Conservation (phyloP, 345 rosid species). For the Crucihimalaya himalaica region DNA sequence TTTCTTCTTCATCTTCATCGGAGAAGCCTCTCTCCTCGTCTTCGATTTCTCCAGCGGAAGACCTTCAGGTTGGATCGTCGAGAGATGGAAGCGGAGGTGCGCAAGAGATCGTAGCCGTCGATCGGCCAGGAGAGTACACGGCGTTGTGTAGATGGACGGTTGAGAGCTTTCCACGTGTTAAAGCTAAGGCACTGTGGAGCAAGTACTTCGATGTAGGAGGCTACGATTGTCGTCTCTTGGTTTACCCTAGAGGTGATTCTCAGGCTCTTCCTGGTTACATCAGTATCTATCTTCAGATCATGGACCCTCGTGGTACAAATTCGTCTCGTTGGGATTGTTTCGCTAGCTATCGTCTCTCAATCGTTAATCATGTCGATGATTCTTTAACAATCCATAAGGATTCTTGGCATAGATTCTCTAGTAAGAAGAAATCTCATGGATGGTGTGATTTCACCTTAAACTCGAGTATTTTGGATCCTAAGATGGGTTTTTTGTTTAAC, state of each 20-base stretch:
- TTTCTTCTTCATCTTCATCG: slow-evolving; percentile 43
- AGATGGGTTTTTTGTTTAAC: slow-evolving; percentile 70
- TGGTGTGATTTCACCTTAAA: slow-evolving; percentile 98
- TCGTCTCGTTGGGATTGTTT: slow-evolving; percentile 97
- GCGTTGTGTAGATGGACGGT: slow-evolving; percentile 97
- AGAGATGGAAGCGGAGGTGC: slow-evolving; percentile 84
- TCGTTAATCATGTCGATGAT: slow-evolving; percentile 74
- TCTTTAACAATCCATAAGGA: slow-evolving; percentile 90
- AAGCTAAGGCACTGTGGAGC: slow-evolving; percentile 93
- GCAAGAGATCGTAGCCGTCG: slow-evolving; percentile 72
- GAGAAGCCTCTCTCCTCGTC: slow-evolving; percentile 48
- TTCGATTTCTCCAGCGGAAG: slow-evolving; percentile 59
- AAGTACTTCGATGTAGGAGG: slow-evolving; percentile 99
- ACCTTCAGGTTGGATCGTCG: slow-evolving; percentile 53
- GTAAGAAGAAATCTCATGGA: slow-evolving; percentile 97
- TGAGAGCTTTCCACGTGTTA: slow-evolving; percentile 70
- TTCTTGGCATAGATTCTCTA: slow-evolving; percentile 98
- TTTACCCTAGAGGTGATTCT: slow-evolving; percentile 96
- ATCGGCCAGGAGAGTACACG: slow-evolving; percentile 78
- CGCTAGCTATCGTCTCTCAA: slow-evolving; percentile 90
- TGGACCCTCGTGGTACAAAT: slow-evolving; percentile 88
- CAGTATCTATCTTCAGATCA: slow-evolving; percentile 89
- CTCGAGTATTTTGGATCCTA: slow-evolving; percentile 78
- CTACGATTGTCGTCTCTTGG: slow-evolving; percentile 88
- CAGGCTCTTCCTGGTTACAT: slow-evolving; percentile 95